These are phyloP conservation scores for Lotmaria passim DNA, from an alignment of 208 protist genomes.

Conservation along the genomic window DNA sequence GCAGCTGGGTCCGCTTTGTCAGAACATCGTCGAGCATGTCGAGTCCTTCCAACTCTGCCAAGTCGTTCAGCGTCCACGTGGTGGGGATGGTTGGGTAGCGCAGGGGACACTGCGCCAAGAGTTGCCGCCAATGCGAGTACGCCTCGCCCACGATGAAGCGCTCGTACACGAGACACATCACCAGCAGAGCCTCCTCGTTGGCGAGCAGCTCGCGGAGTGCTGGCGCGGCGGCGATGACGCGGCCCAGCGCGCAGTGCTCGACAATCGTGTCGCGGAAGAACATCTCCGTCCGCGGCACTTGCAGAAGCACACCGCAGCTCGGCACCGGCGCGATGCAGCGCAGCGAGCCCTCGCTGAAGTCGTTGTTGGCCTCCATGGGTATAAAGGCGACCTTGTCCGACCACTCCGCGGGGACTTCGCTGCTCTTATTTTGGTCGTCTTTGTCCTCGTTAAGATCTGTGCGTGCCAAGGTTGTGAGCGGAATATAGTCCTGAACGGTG, in stretches of 20 bases:
- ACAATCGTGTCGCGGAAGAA: constrained; percentile 71
- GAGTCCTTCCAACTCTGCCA: constrained; percentile 77
- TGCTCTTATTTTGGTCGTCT: not conserved
- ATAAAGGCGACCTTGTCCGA: constrained; percentile 38
- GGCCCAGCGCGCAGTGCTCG: constrained; percentile 57
- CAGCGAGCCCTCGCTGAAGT: constrained; percentile 72
- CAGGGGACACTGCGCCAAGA: constrained; percentile 64
- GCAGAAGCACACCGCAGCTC: constrained; percentile 68
- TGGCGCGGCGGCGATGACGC: constrained; percentile 41
- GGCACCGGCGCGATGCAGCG: constrained; percentile 53
- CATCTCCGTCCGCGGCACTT: constrained; percentile 70
- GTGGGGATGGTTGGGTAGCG: constrained; percentile 76
- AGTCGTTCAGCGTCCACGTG: constrained; percentile 68
- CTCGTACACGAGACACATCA: constrained; percentile 84
- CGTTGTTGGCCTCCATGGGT: constrained; percentile 41
- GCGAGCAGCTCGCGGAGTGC: constrained; percentile 46
- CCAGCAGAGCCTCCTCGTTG: constrained; percentile 80
- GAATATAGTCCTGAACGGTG: constrained; percentile 6
- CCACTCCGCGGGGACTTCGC: constrained; percentile 5
- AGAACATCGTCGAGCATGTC: constrained; percentile 87
- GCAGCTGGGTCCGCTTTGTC: constrained; percentile 52
- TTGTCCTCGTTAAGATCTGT: not conserved
- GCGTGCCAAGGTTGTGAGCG: not conserved
- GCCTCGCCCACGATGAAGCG: constrained; percentile 48
- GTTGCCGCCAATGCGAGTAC: constrained; percentile 66